phyloP scores from a whole-genome alignment of 306 rosid species.

The Canavalia gladiata region DNA sequence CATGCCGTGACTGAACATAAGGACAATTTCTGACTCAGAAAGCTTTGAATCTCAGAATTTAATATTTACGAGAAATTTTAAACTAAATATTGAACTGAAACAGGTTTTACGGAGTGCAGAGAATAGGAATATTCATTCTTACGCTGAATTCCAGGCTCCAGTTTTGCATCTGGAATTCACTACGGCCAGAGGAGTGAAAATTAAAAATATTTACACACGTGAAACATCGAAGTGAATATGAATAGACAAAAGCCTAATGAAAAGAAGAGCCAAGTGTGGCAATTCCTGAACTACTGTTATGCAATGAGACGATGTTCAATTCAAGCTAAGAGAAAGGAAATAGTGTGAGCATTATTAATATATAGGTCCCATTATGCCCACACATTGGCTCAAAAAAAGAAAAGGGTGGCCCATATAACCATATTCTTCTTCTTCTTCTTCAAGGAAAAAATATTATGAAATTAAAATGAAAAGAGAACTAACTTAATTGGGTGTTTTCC shows the following conservation, averaged over 20 bases:
- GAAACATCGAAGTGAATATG: conserved; percentile 10
- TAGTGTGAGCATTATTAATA: not conserved
- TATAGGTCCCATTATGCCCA: conserved; percentile 19
- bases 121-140: conserved; percentile 51
- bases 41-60: conserved; percentile 66
- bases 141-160: conserved; percentile 50
- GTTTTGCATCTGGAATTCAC: conserved; percentile 40
- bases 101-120: conserved; percentile 38
- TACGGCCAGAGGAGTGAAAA: conserved; percentile 24
- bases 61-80: conserved; percentile 48
- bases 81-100: conserved; percentile 50
- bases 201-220: not conserved
- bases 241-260: not conserved
- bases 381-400: conserved; percentile 11
- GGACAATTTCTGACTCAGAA: conserved; percentile 77
- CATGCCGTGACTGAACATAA: conserved; percentile 57
- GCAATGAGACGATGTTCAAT: not conserved
- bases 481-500: not conserved
- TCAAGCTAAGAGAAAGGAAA: conserved; percentile 25
- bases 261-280: not conserved
- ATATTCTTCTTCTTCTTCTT: conserved; percentile 1
- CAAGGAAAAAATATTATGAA: conserved; percentile 24
- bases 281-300: not conserved
- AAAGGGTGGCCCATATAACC: conserved; percentile 25
- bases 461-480: not conserved